Base-by-base conservation (phyloP, 768 basidiomycete species). In the Strobilomyces echinocephalus region DNA sequence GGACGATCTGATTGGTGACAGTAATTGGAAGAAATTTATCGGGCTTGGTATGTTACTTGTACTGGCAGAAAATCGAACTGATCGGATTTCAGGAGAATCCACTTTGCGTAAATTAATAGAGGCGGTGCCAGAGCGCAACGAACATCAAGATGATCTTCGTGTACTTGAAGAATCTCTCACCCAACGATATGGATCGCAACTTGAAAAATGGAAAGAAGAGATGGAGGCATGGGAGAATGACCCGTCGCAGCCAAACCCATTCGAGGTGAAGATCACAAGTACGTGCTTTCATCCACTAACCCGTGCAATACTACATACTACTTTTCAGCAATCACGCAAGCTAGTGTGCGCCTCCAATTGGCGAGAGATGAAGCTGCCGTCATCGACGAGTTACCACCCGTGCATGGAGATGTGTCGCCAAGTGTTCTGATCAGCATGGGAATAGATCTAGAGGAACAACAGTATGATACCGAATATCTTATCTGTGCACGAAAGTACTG, bases 171-270 rank as follows among this genome's bases (percentile, higher is more conserved):
- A 4, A 2, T 54, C 48, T 15, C 43, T 44, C 8, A 3, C 5
- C 8, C 14, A 5, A 1, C 18, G 8, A 10, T 53, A 55, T 30
- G 7, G 15, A 0, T 6, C 12, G 8, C 41, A 47, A n/a, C 52
- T 60, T 1, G 12, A 41, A 5, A 12, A 18, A 36, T 56, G 52
- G 52, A 46, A 40, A 28, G 5, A 6, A 1, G 16, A 49, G 1
- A 7, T 52, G 11, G 40, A 59, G 6, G 47, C 35, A 9, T 56
- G 57, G 58, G 55, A 58, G 41, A 20, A 14, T 1, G 46, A 61
- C 30, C 26, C 14, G 4, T 34, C 47, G 2, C 53, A 38, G 16
- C 46, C 54, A 1, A 60, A 61, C 21, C 53, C 48, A 3, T 58
- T 60, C 4, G 46, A 60, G 26, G n/a, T 49, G 1, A 50, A 53